Base-by-base conservation (phyloP, 2,329 filamentous ascomycete species). In the Aureobasidium sp. region DNA sequence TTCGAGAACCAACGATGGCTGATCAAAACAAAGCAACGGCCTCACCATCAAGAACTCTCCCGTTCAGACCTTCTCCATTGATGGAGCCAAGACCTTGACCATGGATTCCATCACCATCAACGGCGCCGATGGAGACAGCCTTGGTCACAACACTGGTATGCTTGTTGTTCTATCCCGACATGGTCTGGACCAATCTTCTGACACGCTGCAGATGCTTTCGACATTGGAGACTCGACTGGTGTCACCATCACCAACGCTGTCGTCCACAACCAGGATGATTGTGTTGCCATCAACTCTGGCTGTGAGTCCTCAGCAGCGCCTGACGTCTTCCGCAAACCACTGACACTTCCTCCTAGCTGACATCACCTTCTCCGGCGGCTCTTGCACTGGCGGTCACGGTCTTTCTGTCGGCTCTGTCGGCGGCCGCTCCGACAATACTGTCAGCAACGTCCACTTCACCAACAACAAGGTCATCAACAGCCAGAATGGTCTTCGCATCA, bases 331-430 rank as follows among this genome's bases (percentile, higher is more conserved):
- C 80, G 78, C 68, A 74, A 74, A n/a, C 2, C 7, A 17, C 46
- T 48, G 15, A 48, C 46, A 10, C 6, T 17, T 32, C 15, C 3
- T 8, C 1, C 7, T 10, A 48, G 46, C 74, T 8, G 76, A 79
- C 67, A 73, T 70, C 62, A 68, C 70, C 20, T 76, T 80, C 67
- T 72, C 71, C 4, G 74, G 74, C 37, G 74, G 75, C n/a, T 70
- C 74, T 42, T 81, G 79, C 68, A 74, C 75, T 13, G 78, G 79
- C 29, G 79, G 79, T 20, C 80, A 82, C 67, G 82, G 82, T 48
- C 71, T 85, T 2, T 82, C 79, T 27, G 82, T 84, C 65, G 81
- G 80, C 44, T 82, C 79, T 2, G 79, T 84, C 8, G 81, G 82
- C 36, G 80, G 79, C 6, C 80, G 81, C 37, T 67, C 66, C 56